These are phyloP conservation scores for Cordyceps cateniannulata DNA, from an alignment of 2,329 filamentous ascomycete species.

Conservation along the genomic window DNA sequence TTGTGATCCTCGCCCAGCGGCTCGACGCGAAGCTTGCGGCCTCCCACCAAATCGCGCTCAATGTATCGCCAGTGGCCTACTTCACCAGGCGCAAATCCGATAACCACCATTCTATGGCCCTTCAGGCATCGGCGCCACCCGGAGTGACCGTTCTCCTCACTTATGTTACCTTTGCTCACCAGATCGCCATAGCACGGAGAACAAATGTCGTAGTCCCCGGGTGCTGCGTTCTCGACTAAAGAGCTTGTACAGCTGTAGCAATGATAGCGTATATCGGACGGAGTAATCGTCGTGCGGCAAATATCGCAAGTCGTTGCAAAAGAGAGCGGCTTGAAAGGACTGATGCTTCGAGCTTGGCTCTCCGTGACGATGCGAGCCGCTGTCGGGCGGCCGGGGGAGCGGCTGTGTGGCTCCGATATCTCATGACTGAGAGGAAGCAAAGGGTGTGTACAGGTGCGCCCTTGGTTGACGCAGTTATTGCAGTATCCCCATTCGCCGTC, in stretches of 20 bases:
- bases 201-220: conserved; percentile 86
- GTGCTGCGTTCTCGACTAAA: conserved; percentile 37
- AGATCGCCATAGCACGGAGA: conserved; percentile 67
- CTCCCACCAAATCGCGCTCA: conserved; percentile 70
- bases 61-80: conserved; percentile 63
- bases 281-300: conserved; percentile 66
- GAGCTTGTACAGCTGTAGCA: conserved; percentile 65
- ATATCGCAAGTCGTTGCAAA: conserved; percentile 75
- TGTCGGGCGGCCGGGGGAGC: conserved; percentile 38
- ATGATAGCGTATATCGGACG: conserved; percentile 66
- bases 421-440: conserved; percentile 69
- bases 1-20: conserved; percentile 33
- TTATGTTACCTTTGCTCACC: conserved; percentile 57
- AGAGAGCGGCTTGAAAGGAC: conserved; percentile 59
- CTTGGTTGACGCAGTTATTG: conserved; percentile 78
- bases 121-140: conserved; percentile 80
- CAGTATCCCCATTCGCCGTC: conserved; percentile 95
- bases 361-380: conserved; percentile 44
- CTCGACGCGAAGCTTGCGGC: conserved; percentile 59
- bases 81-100: conserved; percentile 65
- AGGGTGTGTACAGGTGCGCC: conserved; percentile 72
- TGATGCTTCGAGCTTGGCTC: conserved; percentile 38
- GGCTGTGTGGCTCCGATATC: conserved; percentile 24
- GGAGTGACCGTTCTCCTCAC: conserved; percentile 64
- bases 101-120: conserved; percentile 77